Conservation (phyloP, 305 asterid genomes). For the Fraxinus floribunda region DNA sequence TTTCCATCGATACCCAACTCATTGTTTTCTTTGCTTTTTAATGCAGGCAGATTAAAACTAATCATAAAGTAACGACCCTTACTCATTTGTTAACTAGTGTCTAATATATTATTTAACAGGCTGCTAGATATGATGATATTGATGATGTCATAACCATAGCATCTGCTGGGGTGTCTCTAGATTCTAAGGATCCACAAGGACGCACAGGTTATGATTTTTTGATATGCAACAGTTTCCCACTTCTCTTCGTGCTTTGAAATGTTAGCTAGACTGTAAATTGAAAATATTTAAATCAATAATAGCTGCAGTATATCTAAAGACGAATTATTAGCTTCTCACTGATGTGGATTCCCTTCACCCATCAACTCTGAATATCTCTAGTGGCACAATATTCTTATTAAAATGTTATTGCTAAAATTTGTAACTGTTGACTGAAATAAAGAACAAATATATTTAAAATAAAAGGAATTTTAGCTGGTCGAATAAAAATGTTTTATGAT, state of each 20-base stretch:
- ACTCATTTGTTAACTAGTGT: slow-evolving; percentile 10
- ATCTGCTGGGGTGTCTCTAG: slow-evolving; percentile 63
- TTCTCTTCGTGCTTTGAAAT: neutral
- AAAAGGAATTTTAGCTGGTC: neutral
- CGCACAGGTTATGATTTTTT: slow-evolving; percentile 67
- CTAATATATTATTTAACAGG: slow-evolving; percentile 40
- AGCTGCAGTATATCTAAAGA: neutral
- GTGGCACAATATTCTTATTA: neutral
- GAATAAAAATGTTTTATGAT: neutral
- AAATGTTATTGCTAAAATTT: neutral
- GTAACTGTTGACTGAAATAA: neutral
- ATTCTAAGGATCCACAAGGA: slow-evolving; percentile 81
- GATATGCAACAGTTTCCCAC: neutral
- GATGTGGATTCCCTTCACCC: neutral
- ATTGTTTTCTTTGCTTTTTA: neutral
- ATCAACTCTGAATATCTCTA: neutral
- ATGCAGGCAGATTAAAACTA: neutral
- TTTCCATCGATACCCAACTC: neutral
- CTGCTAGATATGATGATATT: slow-evolving; percentile 86
- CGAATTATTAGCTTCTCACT: neutral
- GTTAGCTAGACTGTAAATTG: neutral
- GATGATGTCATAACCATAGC: slow-evolving; percentile 64
- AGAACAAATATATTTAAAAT: too few relatives aligned
- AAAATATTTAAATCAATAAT: neutral
- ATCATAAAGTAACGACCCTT: too few relatives aligned